Base-by-base conservation (phyloP, 495 filamentous ascomycete species). In the Penicillium tannophilum region DNA sequence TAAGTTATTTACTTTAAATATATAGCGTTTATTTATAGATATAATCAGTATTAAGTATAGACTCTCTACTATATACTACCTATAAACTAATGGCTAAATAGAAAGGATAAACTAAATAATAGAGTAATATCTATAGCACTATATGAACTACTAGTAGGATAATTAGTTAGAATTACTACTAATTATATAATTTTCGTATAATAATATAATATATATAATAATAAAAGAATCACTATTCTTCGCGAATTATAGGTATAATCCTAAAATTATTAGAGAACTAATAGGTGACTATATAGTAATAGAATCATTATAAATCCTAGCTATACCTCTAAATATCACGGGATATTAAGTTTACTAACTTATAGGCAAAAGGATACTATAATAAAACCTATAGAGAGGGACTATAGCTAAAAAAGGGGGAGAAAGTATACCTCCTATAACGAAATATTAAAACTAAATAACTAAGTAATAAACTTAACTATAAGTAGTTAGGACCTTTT, bases 341-440 rank as follows among this genome's bases (percentile, higher is more conserved):
- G 56, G 51, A 68, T 47, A 49, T 66, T 19, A 51, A 59, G 28
- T 65, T 64, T 24, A 16, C 0, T 9, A 33, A 6, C 7, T 6
- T 33, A 9, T 33, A 33, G 3, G 10, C 10, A 33, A 33, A 33
- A 33, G 11, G 1, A 33, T 33, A 33, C 31, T 33, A 33, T 33
- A 33, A 33, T 33, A 33, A 33, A 8, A n/a, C 42, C 52, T 62
- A 45, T 50, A 49, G 55, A 42, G 60, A 66, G 41, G 60, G 54
- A 59, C 53, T 36, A 52, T n/a, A n/a, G n/a, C n/a, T n/a, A 58
- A 50, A 66, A 57, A 53, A 56, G 59, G 56, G 62, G 55, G 68
- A 63, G 64, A 69, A 63, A 63, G 50, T 75, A 33, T 72, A 70
- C 28, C 61, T 75, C 9, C 28, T 63, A 52, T 48, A n/a, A n/a